phyloP scores from a whole-genome alignment of 2,329 filamentous ascomycete species.

The Aspergillus novoparasiticus region DNA sequence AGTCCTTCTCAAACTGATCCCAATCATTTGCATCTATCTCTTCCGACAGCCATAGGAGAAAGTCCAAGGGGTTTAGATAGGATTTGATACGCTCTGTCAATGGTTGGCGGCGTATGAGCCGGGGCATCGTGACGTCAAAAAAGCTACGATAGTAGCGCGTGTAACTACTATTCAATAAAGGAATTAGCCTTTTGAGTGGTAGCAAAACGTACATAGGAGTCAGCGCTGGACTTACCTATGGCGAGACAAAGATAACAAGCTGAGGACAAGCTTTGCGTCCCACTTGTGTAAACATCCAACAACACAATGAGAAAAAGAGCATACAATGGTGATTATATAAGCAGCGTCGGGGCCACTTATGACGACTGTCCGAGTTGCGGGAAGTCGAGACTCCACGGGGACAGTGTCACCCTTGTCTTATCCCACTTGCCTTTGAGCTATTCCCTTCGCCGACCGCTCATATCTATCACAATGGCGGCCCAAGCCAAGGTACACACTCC shows the following conservation, averaged over 20 bases:
- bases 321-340: constrained; percentile 24
- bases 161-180: not conserved
- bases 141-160: not conserved
- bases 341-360: constrained; percentile 12
- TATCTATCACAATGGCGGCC: constrained; percentile 56
- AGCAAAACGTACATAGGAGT: not conserved
- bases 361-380: constrained; percentile 15
- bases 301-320: constrained; percentile 4
- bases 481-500: constrained; percentile 52
- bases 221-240: not conserved
- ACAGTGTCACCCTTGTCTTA: constrained; percentile 4
- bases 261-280: constrained; percentile 12
- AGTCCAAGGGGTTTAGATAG: constrained; percentile 83
- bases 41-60: constrained; percentile 86
- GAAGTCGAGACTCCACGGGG: constrained; percentile 13
- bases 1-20: constrained; percentile 73
- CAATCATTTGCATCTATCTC: constrained; percentile 90
- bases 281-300: constrained; percentile 19
- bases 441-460: not conserved
- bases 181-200: not conserved
- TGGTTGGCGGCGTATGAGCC: constrained; percentile 79
- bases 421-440: not conserved
- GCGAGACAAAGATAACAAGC: not conserved
- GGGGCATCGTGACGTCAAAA: constrained; percentile 63
- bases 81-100: constrained; percentile 78